A percentile compares a stretch with the other conserved stretches of the same genome.
Evolutionary conservation across 108 stramenopile species (phyloP).

Genomic region (Pseudonitzschia pungens): DNA sequence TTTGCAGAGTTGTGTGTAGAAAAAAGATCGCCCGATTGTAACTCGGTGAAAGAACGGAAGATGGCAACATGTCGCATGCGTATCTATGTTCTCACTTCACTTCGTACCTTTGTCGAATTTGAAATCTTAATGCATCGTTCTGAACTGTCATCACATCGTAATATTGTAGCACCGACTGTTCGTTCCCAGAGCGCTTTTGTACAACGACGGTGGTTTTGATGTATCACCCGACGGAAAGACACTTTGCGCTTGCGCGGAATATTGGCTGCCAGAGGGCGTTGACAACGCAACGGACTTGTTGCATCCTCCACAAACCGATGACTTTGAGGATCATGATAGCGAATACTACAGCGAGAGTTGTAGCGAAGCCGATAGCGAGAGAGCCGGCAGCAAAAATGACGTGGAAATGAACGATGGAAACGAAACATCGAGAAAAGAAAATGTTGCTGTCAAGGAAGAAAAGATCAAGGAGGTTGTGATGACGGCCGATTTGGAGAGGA

Average conservation of each 20-base stretch:
- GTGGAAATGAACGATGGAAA: not conserved
- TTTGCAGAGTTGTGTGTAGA: too few relatives aligned
- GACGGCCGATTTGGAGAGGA: not conserved
- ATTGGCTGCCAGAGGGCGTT: slow-evolving; percentile 81
- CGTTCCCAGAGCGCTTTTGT: slow-evolving; percentile 84
- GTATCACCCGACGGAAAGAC: slow-evolving; percentile 86
- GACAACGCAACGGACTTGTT: slow-evolving; percentile 78
- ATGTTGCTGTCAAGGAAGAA: slow-evolving; percentile 4
- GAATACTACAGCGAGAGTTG: slow-evolving; percentile 8
- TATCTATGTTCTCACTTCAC: too few relatives aligned
- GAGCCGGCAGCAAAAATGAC: not conserved
- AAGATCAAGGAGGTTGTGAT: not conserved
- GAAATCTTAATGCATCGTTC: not conserved
- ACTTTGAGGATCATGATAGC: slow-evolving; percentile 36
- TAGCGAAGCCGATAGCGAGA: slow-evolving; percentile 2
- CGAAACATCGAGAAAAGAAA: not conserved
- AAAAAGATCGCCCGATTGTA: too few relatives aligned
- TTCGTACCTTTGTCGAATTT: too few relatives aligned
- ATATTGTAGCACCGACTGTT: slow-evolving; percentile 57
- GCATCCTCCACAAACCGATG: slow-evolving; percentile 13
- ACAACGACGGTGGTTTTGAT: slow-evolving; percentile 97
- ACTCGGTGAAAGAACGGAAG: too few relatives aligned
- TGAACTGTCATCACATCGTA: not conserved
- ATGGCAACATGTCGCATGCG: too few relatives aligned
- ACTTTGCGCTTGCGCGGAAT: slow-evolving; percentile 88